Base-by-base conservation (phyloP, 148 eudicot genomes). In the Nepenthes mirabilis region DNA sequence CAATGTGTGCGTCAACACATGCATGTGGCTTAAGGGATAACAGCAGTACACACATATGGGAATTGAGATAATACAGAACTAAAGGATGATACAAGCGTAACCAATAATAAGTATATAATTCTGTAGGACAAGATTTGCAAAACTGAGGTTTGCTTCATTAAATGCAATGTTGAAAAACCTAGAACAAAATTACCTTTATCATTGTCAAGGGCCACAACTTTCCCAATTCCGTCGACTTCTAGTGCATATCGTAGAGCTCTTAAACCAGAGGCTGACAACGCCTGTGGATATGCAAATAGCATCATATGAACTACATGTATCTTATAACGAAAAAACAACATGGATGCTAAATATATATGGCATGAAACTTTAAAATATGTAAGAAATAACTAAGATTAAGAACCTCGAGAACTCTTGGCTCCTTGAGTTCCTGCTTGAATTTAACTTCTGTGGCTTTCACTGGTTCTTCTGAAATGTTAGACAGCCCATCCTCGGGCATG, bases 231-330 rank as follows among this genome's bases (percentile, higher is more conserved):
- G 70, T 94, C 99, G 12, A 89, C 79, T 80, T 94, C 99, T 56
- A 88, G 90, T 53, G 99, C 99, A 79, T 94, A 94, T 78, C 99
- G 82, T 33, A 94, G 72, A 63, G 99, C 97, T 74, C 99, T 83
- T 65, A 94, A 80, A 48, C 97, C 99, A 64, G 97, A 89, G 60
- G 99, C 99, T 4, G 99, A 94, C 69, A 94, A 65, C 48, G 99
- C 95, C 97, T 94, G 64, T 40, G 33, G 64, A 61, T 43, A 69
- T 68, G 33, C 9, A 2, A 32, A 32, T 5, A 33, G 35, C 6
- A 55, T 32, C 35, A 49, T 5, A 49, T 11, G 13, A 6, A 12
- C 13, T 49, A 49, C 14, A 49, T 23, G 23, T 23, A 23, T 23
- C 23, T 23, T 23, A 23, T 49, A 11, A 49, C 52, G 3, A 49